Base-by-base conservation (phyloP, 768 basidiomycete species). In the Aureoboletus auriporus region DNA sequence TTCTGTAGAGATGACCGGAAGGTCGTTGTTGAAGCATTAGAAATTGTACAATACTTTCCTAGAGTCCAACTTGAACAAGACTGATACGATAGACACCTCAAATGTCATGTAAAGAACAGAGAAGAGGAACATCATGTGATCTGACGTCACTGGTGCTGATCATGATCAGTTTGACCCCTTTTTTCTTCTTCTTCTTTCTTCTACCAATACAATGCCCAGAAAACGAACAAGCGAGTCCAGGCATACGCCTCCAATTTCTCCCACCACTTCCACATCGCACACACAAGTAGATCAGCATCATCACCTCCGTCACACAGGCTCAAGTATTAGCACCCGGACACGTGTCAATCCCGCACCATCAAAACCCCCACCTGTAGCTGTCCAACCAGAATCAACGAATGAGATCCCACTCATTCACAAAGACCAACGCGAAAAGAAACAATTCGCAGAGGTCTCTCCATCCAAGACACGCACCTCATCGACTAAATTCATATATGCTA, bases 401-500 rank as follows among this genome's bases (percentile, higher is more conserved):
- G 45, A 48, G 39, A 39, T 17, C 12, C 1, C 34, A 23, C 27
- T 13, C 9, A 10, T 11, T 5, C 31, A 4, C 31, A 33, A 33
- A 33, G 31, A 5, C 8, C 31, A 13, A 10, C 8, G 31, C 31
- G 31, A 49, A 27, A 27, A 53, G 23, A 48, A 43, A 36, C 14
- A 0, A 4, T n/a, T 26, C 6, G 26, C 47, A 5, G 27, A 40
- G 7, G 49, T 50, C 9, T 30, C 53, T 20, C 47, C 55, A 6
- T 37, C 56, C 1, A 33, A 42, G 12, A 10, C 41, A 13, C 41
- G 43, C 28, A 33, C 33, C 1, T 27, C 59, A 14, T 42, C 61
- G 12, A 51, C 55, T 54, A 71, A 63, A 17, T 72, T 86, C 62
- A 74, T 80, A 31, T 82, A 83, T 60, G 50, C 69, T 44, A 57